Evolutionary conservation across 2,329 filamentous ascomycete genomes (phyloP).

Genomic region (Huntiella abstrusa): DNA sequence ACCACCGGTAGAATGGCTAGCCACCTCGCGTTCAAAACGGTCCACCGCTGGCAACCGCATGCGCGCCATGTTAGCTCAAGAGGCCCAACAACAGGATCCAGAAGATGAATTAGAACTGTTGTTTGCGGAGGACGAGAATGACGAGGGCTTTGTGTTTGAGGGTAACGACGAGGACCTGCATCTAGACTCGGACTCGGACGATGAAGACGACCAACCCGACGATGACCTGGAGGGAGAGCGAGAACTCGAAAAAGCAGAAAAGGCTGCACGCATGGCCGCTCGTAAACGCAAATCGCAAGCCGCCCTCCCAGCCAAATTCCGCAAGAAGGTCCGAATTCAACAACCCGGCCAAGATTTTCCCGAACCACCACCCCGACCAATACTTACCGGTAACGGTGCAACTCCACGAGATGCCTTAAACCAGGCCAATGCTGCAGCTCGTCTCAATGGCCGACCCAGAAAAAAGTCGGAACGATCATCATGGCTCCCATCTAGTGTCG

Average conservation of each 20-base stretch:
- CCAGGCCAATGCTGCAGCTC: slow-evolving; percentile 18
- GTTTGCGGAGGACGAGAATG: slow-evolving; percentile 56
- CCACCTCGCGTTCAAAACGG: slow-evolving; percentile 53
- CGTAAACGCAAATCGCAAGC: slow-evolving; percentile 57
- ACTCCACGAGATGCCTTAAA: slow-evolving; percentile 17
- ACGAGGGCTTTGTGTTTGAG: slow-evolving; percentile 36
- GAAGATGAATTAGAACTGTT: slow-evolving; percentile 52
- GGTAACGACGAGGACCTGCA: slow-evolving; percentile 60
- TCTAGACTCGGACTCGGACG: slow-evolving; percentile 70
- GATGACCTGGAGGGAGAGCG: slow-evolving; percentile 75
- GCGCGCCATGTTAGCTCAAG: slow-evolving; percentile 56
- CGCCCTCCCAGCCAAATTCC: slow-evolving; percentile 48
- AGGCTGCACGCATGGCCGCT: slow-evolving; percentile 43
- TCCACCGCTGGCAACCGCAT: slow-evolving; percentile 73
- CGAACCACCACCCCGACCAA: not conserved
- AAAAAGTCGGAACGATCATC: slow-evolving; percentile 42
- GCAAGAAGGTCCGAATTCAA: slow-evolving; percentile 62
- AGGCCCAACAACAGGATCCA: slow-evolving; percentile 30
- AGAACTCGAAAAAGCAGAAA: slow-evolving; percentile 61
- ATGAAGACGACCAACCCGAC: slow-evolving; percentile 46
- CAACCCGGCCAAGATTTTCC: slow-evolving; percentile 18
- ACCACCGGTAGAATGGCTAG: slow-evolving; percentile 44
- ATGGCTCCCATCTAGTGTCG: slow-evolving; percentile 35
- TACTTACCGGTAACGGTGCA: slow-evolving; percentile 16
- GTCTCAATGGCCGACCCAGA: slow-evolving; percentile 24